A percentile compares a stretch with the other conserved stretches of the same genome.
Evolutionary conservation across 2,329 filamentous ascomycete genomes (phyloP).

Genomic region (Helicocarpus griseus): DNA sequence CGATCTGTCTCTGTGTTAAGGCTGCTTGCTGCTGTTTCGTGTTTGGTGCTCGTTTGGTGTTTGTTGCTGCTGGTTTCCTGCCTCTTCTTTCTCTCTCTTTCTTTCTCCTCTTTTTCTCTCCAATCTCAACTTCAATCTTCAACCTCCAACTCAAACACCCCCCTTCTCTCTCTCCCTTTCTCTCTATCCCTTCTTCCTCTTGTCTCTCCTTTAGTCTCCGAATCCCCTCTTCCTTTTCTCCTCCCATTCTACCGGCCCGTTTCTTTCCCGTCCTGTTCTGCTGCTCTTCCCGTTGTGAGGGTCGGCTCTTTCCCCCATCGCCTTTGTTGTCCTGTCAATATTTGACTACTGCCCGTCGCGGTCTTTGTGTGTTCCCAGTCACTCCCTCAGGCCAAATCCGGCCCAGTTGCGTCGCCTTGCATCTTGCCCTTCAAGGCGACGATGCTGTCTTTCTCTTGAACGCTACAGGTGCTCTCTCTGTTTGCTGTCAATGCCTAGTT

Average conservation of each 20-base stretch:
- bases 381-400: neutral
- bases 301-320: neutral
- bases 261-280: neutral
- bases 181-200: neutral
- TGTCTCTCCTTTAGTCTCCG: neutral
- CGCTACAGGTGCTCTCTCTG: neutral
- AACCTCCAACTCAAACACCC: neutral
- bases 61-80: neutral
- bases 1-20: neutral
- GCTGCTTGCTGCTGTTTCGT: too few relatives aligned
- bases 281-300: neutral
- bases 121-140: neutral
- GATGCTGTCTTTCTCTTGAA: neutral
- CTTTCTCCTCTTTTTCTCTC: neutral
- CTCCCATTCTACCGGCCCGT: neutral
- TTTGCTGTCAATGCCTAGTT: slow-evolving; percentile 1
- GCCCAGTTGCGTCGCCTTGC: neutral
- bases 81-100: neutral
- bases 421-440: neutral
- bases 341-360: neutral
- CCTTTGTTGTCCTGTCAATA: neutral
- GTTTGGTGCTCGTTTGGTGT: neutral
- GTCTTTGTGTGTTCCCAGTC: neutral
- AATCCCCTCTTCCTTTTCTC: neutral
- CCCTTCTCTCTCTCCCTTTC: neutral